phyloP scores from a whole-genome alignment of 129 eudicot species.

The Daucus carota region DH1_v3.0 NC_030382.2:45450001-45450500 shows the following conservation, averaged over 20 bases:
- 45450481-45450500: constrained; percentile 86
- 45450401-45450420: not conserved
- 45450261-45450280: not conserved
- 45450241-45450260: not conserved
- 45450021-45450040: no score
- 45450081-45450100: not conserved
- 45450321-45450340: not conserved
- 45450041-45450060: no score
- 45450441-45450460: constrained; percentile 52
- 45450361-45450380: not conserved
- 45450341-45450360: not conserved
- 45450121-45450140: not conserved
- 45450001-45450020: no score
- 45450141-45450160: not conserved
- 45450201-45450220: not conserved
- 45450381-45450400: constrained; percentile 16
- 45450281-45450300: not conserved
- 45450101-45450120: not conserved
- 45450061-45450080: not conserved
- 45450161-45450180: constrained; percentile 1
- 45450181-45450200: not conserved
- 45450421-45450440: not conserved
- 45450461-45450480: constrained; percentile 82
- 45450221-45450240: not conserved
- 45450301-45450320: not conserved